Evolutionary conservation across 2,329 filamentous ascomycete species (phyloP), one percentile per base, ranked within the genome.

Genomic region (Biscogniauxia mediterranea): DNA sequence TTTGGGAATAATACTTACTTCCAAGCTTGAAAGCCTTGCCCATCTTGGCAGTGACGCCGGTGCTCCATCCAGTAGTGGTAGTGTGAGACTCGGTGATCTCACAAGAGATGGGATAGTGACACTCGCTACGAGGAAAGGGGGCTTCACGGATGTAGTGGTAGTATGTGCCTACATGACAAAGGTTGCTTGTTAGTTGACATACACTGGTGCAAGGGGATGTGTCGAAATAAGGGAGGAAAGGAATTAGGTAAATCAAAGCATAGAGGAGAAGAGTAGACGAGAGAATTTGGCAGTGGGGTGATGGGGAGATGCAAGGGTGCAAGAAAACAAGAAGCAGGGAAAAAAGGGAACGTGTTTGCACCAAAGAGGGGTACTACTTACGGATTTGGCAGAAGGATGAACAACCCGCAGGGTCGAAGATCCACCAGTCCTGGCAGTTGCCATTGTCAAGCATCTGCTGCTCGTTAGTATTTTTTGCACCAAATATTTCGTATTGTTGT

Each of bases 71-170:
- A 11, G 55, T 52, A 6, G 15, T 57, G n/a, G 9, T 76, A 62
- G 75, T 71, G 71, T 46, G 73, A 65, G 56, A 71, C 42, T 66
- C 56, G 1, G 46, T 9, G 71, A 62, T 70, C 64, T 42, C 71
- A 71, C 20, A 73, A 66, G 62, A 69, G 69, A 11, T 72, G 68
- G 75, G 75, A 71, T 2, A 70, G 72, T 64, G 73, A 67, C 58
- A 74, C 67, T 64, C 72, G 69, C 53, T 77, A 73, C 59, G 68
- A 71, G 58, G 73, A 71, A 76, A 61, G 72, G 75, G 75, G 73
- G 75, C 46, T 25, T 78, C 26, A 32, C 76, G 42, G 68, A 59
- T 63, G 57, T 59, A 68, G 11, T 64, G 58, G 20, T 67, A 78
- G 1, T 73, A 71, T 64, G 58, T 59, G 15, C 54, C 58, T 56